phyloP scores from a whole-genome alignment of 352 stramenopile species.

The Discostella stelligera region DNA sequence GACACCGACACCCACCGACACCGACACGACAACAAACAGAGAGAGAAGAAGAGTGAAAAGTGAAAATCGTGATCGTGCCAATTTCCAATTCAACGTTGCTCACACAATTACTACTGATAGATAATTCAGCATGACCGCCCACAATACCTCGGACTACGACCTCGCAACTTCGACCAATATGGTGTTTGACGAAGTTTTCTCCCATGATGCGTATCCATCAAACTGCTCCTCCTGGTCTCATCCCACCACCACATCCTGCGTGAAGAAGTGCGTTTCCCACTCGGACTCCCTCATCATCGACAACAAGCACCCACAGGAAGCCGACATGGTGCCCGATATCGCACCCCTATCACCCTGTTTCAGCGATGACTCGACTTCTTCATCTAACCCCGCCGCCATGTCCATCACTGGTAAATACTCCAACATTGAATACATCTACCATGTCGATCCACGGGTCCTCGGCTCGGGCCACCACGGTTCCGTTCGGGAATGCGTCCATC shows the following conservation, averaged over 20 bases:
- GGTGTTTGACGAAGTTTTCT: not conserved
- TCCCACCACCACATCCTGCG: not conserved
- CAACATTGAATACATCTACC: slow-evolving; percentile 40
- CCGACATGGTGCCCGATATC: not conserved
- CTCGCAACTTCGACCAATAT: not conserved
- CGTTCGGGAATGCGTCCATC: slow-evolving; percentile 87
- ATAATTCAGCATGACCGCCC: not conserved
- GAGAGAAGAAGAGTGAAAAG: too few species aligned
- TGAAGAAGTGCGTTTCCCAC: not conserved
- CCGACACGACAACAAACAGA: too few species aligned
- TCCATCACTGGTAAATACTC: slow-evolving; percentile 6
- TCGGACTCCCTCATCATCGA: not conserved
- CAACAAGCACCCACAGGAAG: not conserved
- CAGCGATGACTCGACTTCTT: not conserved
- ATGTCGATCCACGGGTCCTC: slow-evolving; percentile 50
- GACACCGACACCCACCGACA: too few species aligned
- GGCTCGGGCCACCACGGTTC: slow-evolving; percentile 89
- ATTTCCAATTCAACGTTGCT: too few species aligned
- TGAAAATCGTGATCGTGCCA: too few species aligned
- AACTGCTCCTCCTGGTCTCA: not conserved
- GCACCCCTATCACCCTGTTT: not conserved
- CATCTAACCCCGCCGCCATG: not conserved
- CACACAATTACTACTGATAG: not conserved
- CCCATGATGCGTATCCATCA: not conserved
- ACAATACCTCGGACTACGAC: not conserved